Evolutionary conservation across 1,139 yeast species (phyloP), one percentile per base, ranked within the genome.

Genomic region (Nakaseomyces nivariensis): DNA sequence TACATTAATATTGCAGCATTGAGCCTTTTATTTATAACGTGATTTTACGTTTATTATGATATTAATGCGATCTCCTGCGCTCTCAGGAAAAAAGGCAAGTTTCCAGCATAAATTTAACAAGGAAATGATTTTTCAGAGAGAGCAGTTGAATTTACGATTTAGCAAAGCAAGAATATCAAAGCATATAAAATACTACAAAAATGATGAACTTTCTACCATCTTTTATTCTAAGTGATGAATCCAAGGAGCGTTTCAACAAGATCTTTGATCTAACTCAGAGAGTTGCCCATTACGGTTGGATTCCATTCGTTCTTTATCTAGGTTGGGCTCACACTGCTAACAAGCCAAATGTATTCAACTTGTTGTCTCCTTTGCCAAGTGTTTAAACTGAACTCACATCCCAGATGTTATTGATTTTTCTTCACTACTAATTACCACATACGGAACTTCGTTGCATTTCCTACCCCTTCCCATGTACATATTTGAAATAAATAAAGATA

Each of bases 261-360:
- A 73, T 89, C 57, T 73, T 89, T 61, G 95, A 86, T 61, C 76
- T 88, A 62, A 83, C 96, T 58, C 86, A 88, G 69, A 85, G 87
- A 51, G 77, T 86, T 63, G 86, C 92, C 53, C 97, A 92, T 72
- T 92, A 89, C 70, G 97, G 97, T 43, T 92, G 95, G 86, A 84
- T 92, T 62, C 98, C 98, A 53, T 85, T 92, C 66, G 84, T 92
- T 57, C 75, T 92, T 64, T 92, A 92, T 74, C 75, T 92, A 64
- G 97, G 96, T 43, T 90, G 96, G 96, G 75, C 86, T 54, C 81
- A 86, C 60, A 81, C 94, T 56, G 77, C 88, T 52, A 85, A 84
- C 69, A 86, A 84, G 71, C 97, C 97, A 57, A 81, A 82, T 57
- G 73, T 89, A 64, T 76, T 90, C 71, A 67, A 66, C 45, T 55